Percentiles rank a stretch among this genome's conserved stretches.
Conservation (phyloP, 2,329 filamentous ascomycete genomes). For the Arthrobotrys conoides region DNA sequence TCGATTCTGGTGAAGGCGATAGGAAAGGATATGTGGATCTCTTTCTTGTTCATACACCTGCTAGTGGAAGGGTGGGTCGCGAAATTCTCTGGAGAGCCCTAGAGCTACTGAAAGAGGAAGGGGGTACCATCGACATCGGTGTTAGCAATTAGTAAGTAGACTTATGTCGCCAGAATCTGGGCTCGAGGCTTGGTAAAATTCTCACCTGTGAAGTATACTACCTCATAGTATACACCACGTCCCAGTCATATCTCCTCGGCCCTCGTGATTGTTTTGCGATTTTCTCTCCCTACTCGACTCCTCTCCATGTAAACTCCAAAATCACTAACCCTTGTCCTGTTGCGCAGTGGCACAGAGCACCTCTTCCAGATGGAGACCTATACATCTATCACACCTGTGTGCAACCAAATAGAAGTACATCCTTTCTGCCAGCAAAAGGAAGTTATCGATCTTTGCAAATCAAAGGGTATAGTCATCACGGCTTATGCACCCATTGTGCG, state of each 20-base stretch:
- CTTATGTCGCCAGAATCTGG: neutral
- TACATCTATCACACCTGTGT: slow-evolving; percentile 70
- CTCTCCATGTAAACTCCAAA: neutral
- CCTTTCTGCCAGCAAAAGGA: slow-evolving; percentile 82
- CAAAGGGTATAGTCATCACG: slow-evolving; percentile 78
- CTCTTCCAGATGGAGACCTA: slow-evolving; percentile 40
- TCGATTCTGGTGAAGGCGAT: slow-evolving; percentile 70
- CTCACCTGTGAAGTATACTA: no score
- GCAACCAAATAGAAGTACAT: slow-evolving; percentile 87
- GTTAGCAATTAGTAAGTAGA: slow-evolving; percentile 76
- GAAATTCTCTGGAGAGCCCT: slow-evolving; percentile 77
- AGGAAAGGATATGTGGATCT: slow-evolving; percentile 76
- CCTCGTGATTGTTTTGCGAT: neutral
- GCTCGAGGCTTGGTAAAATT: no score
- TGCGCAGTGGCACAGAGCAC: slow-evolving; percentile 31
- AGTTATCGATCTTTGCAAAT: slow-evolving; percentile 77
- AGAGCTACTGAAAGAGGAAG: slow-evolving; percentile 74
- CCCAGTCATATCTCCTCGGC: no score
- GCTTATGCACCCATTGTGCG: slow-evolving; percentile 84
- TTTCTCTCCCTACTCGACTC: neutral
- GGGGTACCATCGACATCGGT: slow-evolving; percentile 76
- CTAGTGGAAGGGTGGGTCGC: slow-evolving; percentile 71
- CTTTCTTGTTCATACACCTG: slow-evolving; percentile 78
- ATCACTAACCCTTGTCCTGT: neutral
- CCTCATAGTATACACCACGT: no score